Evolutionary conservation across 371 early-diverging fungal genomes (phyloP).

Genomic region (Entomophthora muscae): DNA sequence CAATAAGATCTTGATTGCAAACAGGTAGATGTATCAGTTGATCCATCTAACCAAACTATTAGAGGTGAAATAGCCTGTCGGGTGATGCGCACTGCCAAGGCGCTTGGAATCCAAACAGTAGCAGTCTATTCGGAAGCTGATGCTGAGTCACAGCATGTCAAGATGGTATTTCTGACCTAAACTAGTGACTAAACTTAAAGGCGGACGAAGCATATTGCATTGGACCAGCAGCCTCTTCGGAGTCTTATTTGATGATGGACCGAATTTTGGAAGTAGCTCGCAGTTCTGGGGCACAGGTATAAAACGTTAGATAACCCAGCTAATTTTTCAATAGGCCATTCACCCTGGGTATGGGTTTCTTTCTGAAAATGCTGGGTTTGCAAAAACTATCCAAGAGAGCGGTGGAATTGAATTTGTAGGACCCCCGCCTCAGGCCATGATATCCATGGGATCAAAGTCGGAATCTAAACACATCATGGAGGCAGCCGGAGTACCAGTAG

Average conservation of each 20-base stretch:
- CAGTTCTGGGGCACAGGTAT: slow-evolving; percentile 63
- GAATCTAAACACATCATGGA: slow-evolving; percentile 85
- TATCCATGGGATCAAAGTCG: slow-evolving; percentile 89
- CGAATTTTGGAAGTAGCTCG: slow-evolving; percentile 72
- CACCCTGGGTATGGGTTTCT: slow-evolving; percentile 94
- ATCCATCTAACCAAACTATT: slow-evolving; percentile 4
- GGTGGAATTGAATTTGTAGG: slow-evolving; percentile 70
- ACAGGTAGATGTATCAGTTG: slow-evolving; percentile 27
- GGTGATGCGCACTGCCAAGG: slow-evolving; percentile 67
- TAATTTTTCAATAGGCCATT: slow-evolving; percentile 39
- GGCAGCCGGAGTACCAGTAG: slow-evolving; percentile 72
- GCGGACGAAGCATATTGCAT: slow-evolving; percentile 88
- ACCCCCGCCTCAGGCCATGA: slow-evolving; percentile 75
- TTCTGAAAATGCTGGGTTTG: slow-evolving; percentile 89
- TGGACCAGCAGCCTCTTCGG: slow-evolving; percentile 68
- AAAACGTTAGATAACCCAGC: not conserved
- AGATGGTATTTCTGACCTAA: slow-evolving; percentile 30
- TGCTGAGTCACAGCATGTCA: slow-evolving; percentile 56
- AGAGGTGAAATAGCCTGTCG: slow-evolving; percentile 83
- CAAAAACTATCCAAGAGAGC: slow-evolving; percentile 19
- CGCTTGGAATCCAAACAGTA: slow-evolving; percentile 86
- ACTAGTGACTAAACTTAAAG: slow-evolving; percentile 15
- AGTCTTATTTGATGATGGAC: slow-evolving; percentile 72
- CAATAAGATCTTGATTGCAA: slow-evolving; percentile 75
- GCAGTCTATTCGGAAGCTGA: slow-evolving; percentile 93